Evolutionary conservation across 495 filamentous ascomycete species (phyloP), one percentile per base, ranked within the genome.

Genomic region (Trypethelium eluteriae): DNA sequence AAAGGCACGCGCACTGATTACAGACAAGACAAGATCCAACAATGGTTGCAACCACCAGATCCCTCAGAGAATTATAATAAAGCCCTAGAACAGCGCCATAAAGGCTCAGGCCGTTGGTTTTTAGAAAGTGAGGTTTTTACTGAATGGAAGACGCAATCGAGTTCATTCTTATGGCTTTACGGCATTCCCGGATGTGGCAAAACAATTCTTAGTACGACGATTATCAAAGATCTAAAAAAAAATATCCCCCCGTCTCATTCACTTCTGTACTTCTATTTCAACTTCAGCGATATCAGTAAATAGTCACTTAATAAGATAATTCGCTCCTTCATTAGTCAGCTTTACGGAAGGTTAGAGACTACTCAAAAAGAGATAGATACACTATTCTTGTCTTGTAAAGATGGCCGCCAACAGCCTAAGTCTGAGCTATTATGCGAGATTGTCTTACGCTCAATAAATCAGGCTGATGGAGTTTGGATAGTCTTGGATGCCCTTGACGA

Each of bases 61-160:
- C 69, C 69, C n/a, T 63, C 46, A 63, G 39, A 49, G 39, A 69
- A 71, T 49, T 67, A 71, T 39, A 32, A 71, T 38, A 63, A 50
- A 6, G 39, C 6, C 5, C 39, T 44, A 5, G 12, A 12, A 12
- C 39, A 6, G 6, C 68, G 66, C 38, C 61, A 71, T 44, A 25
- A 36, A 16, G 11, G 63, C 10, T 69, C 69, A 14, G 69, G 69
- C 39, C 36, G 10, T 1, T 71, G 69, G 69, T 50, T 71, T 56
- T 64, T 71, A 16, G 25, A 59, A 38, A 47, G 36, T 25, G 46
- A 34, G 25, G 44, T 66, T 35, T 70, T 66, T 50, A 25, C 12
- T 34, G 44, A 39, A 12, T 71, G 69, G 69, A 59, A 59, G 16
- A n/a, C 16, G n/a, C 5, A n/a, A 5, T 9, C 53, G 4, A 5